Percentiles rank a stretch among this genome's conserved stretches.
These are phyloP conservation scores for Boeremia exigua DNA, from an alignment of 2,329 filamentous ascomycete genomes.

Conservation along the genomic window DNA sequence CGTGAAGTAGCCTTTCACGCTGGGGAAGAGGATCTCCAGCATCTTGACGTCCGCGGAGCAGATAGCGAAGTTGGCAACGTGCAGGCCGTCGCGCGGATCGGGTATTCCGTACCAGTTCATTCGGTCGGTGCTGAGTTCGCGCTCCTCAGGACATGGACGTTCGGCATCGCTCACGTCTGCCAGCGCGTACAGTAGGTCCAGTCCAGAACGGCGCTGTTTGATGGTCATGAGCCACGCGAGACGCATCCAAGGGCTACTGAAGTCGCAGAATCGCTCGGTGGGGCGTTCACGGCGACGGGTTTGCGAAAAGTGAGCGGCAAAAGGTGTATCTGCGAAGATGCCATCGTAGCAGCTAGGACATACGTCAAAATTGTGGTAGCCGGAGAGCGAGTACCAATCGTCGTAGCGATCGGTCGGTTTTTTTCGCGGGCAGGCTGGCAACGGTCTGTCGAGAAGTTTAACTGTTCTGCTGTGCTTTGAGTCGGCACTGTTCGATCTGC, in stretches of 20 bases:
- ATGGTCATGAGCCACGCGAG: conserved; percentile 83
- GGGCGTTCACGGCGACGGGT: conserved; percentile 64
- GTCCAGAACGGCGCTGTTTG: conserved; percentile 69
- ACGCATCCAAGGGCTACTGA: conserved; percentile 81
- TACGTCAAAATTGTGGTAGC: conserved; percentile 75
- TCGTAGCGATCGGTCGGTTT: conserved; percentile 65
- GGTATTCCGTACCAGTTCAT: conserved; percentile 78
- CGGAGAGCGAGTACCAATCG: conserved; percentile 82
- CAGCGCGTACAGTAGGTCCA: conserved; percentile 73
- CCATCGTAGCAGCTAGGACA: conserved; percentile 80
- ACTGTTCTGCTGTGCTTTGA: conserved; percentile 29
- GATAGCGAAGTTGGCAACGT: conserved; percentile 74
- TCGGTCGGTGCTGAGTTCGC: conserved; percentile 52
- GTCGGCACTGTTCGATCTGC: conserved; percentile 35
- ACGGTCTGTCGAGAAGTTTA: conserved; percentile 29
- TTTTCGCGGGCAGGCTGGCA: conserved; percentile 70
- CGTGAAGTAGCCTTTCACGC: conserved; percentile 70
- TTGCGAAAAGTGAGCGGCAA: conserved; percentile 69
- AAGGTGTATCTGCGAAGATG: conserved; percentile 72
- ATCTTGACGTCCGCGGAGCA: conserved; percentile 77
- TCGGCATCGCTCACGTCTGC: conserved; percentile 66
- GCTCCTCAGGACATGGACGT: conserved; percentile 64
- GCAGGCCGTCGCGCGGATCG: conserved; percentile 68
- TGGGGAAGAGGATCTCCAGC: conserved; percentile 75
- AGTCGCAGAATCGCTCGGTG: conserved; percentile 73